A percentile compares a stretch with the other conserved stretches of the same genome.
Conservation (phyloP, 129 eudicot species). For the Lonicera japonica region DNA sequence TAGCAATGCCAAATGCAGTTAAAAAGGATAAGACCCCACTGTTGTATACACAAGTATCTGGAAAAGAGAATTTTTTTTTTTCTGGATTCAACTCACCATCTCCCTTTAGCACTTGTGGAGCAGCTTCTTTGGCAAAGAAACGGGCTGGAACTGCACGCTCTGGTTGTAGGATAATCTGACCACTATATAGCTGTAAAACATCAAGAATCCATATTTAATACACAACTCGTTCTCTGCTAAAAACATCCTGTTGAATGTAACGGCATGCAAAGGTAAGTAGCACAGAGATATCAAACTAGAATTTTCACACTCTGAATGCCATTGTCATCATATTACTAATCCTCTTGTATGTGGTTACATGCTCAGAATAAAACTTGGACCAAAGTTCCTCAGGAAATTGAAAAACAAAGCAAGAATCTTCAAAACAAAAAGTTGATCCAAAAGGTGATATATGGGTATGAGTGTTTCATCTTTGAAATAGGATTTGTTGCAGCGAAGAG, state of each 20-base stretch:
- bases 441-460: too few species aligned
- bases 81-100: conserved; percentile 33
- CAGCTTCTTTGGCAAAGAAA: conserved; percentile 42
- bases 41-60: too few species aligned
- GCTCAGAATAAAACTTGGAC: not conserved
- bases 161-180: conserved; percentile 18
- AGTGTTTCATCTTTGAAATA: too few species aligned
- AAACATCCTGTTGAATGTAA: not conserved
- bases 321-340: too few species aligned
- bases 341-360: not conserved
- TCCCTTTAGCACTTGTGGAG: conserved; percentile 45
- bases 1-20: too few species aligned
- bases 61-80: not conserved
- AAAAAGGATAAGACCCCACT: too few species aligned
- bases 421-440: too few species aligned
- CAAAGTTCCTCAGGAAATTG: not conserved
- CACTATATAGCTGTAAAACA: conserved; percentile 25
- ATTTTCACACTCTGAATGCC: too few species aligned
- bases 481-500: too few species aligned
- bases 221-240: not conserved
- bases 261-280: not conserved
- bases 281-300: not conserved
- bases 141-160: conserved; percentile 36
- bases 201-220: conserved; percentile 3
- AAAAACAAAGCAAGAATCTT: too few species aligned